phyloP scores from a whole-genome alignment of 2,329 filamentous ascomycete species.

The Colletotrichum karsti region DNA sequence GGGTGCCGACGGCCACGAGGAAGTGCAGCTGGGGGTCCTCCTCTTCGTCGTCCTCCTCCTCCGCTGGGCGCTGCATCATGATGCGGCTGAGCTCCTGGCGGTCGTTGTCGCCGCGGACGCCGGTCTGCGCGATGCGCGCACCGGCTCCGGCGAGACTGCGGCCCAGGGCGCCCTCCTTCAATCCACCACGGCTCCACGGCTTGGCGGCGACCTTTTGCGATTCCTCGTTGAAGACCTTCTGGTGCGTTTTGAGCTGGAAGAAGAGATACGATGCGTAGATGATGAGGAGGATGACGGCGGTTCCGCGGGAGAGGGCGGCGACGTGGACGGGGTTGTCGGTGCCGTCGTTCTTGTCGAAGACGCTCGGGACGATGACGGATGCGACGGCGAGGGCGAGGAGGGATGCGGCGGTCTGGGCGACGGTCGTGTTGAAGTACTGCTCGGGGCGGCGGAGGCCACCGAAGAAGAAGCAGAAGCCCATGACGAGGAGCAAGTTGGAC shows the following conservation, averaged over 20 bases:
- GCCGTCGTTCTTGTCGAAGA: slow-evolving; percentile 70
- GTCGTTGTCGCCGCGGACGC: slow-evolving; percentile 47
- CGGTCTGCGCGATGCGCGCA: slow-evolving; percentile 44
- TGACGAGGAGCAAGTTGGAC: slow-evolving; percentile 86
- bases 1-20: slow-evolving; percentile 74
- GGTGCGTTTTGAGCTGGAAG: slow-evolving; percentile 92
- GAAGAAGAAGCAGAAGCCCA: slow-evolving; percentile 94
- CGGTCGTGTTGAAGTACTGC: slow-evolving; percentile 91
- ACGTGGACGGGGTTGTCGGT: slow-evolving; percentile 56
- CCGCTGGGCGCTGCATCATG: slow-evolving; percentile 51
- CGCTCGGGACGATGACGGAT: slow-evolving; percentile 88
- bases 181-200: slow-evolving; percentile 48
- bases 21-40: slow-evolving; percentile 81
- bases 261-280: slow-evolving; percentile 86
- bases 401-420: slow-evolving; percentile 88
- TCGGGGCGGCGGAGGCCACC: slow-evolving; percentile 81
- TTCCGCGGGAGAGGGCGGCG: slow-evolving; percentile 74
- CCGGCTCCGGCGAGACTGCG: slow-evolving; percentile 50
- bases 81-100: slow-evolving; percentile 50
- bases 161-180: slow-evolving; percentile 44
- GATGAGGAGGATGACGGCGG: slow-evolving; percentile 81
- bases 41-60: slow-evolving; percentile 73
- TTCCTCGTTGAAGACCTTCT: slow-evolving; percentile 79
- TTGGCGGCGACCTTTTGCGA: slow-evolving; percentile 78
- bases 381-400: slow-evolving; percentile 82